Conservation (phyloP, 179 eudicot species). For the Heliamphora pulchella region DNA sequence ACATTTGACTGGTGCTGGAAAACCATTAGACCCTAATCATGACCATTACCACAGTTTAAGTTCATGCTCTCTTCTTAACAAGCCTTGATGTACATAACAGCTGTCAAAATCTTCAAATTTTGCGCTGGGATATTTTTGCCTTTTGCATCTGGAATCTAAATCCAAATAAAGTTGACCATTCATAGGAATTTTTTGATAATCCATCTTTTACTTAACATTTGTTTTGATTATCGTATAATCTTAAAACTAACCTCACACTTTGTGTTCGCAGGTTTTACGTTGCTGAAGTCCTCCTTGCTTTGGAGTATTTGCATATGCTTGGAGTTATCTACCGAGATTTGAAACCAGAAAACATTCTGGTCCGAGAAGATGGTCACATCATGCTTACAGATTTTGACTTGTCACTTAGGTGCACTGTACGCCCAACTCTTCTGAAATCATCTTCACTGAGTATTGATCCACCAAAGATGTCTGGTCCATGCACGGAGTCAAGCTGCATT, state of each 20-base stretch:
- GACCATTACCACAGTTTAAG: not conserved
- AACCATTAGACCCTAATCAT: not conserved
- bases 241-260: not conserved
- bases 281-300: slow-evolving; percentile 36
- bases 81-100: not conserved
- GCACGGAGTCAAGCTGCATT: slow-evolving; percentile 32
- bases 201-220: not conserved
- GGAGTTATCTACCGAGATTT: slow-evolving; percentile 34
- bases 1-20: not conserved
- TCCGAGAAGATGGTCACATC: slow-evolving; percentile 39
- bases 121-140: not conserved
- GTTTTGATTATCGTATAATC: not conserved
- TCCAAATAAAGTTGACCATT: no score
- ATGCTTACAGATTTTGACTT: slow-evolving; percentile 41
- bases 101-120: not conserved
- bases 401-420: slow-evolving; percentile 28
- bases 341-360: slow-evolving; percentile 34
- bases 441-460: slow-evolving; percentile 18
- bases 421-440: slow-evolving; percentile 25
- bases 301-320: slow-evolving; percentile 36
- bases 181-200: not conserved
- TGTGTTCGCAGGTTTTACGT: slow-evolving; percentile 29
- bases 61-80: not conserved
- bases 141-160: not conserved
- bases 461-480: slow-evolving; percentile 27